phyloP scores from a whole-genome alignment of 1,139 yeast species.

The Candida tetrigidarum region DNA sequence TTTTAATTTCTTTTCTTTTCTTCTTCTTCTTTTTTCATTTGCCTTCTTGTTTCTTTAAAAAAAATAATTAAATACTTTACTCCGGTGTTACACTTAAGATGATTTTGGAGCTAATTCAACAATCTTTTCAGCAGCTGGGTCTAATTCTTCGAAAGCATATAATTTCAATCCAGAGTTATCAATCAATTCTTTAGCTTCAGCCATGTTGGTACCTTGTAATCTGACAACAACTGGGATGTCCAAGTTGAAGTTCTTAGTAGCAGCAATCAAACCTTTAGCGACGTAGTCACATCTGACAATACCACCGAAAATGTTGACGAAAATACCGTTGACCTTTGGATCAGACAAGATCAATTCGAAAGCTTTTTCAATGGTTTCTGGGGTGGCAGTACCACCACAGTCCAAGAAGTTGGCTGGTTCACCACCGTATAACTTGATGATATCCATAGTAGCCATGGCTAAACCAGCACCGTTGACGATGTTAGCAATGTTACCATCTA shows the following conservation, averaged over 20 bases:
- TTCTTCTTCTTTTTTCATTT: background rate
- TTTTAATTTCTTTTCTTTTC: background rate
- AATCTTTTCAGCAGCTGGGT: slow-evolving; percentile 96
- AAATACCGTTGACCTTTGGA: slow-evolving; percentile 90
- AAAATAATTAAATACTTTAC: too few relatives aligned
- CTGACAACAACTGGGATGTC: slow-evolving; percentile 96
- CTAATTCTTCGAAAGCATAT: slow-evolving; percentile 89
- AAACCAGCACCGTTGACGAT: slow-evolving; percentile 99
- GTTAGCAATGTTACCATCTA: slow-evolving; percentile 98
- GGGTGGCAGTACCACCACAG: slow-evolving; percentile 99
- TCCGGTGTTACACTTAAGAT: slow-evolving; percentile 10
- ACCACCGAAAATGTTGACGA: slow-evolving; percentile 99
- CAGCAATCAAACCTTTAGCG: slow-evolving; percentile 95
- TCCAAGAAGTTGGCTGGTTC: slow-evolving; percentile 99
- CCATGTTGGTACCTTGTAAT: slow-evolving; percentile 97
- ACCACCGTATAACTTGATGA: slow-evolving; percentile 97
- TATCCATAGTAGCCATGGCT: slow-evolving; percentile 99
- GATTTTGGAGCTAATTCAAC: slow-evolving; percentile 64
- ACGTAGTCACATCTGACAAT: slow-evolving; percentile 99
- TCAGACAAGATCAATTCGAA: slow-evolving; percentile 92
- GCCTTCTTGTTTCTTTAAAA: too few relatives aligned
- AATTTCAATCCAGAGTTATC: slow-evolving; percentile 91
- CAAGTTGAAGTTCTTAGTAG: slow-evolving; percentile 95
- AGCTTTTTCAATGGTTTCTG: slow-evolving; percentile 97
- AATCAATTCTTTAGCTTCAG: slow-evolving; percentile 85